Percentiles rank a stretch among this genome's conserved stretches.
These are phyloP conservation scores for Fusarium piperis DNA, from an alignment of 2,329 filamentous ascomycete genomes.

Conservation along the genomic window DNA sequence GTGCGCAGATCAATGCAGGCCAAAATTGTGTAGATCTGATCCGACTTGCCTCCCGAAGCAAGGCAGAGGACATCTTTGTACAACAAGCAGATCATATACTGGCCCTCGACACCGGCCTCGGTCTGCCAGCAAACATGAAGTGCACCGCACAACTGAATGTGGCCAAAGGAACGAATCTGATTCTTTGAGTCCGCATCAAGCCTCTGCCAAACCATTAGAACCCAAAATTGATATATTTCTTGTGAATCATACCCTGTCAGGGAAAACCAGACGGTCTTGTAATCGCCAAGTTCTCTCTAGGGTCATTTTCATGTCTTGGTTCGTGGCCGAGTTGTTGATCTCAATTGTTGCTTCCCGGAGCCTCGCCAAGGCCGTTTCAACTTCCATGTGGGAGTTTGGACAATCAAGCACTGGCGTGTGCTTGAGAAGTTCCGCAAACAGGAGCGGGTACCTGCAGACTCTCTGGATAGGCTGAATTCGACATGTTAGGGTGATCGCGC, in stretches of 20 bases:
- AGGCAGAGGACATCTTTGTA: constrained; percentile 84
- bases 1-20: constrained; percentile 77
- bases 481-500: not conserved
- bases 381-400: constrained; percentile 81
- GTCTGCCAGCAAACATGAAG: constrained; percentile 86
- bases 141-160: constrained; percentile 82
- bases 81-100: constrained; percentile 87
- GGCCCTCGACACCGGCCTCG: constrained; percentile 72
- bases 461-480: constrained; percentile 82
- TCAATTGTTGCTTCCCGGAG: constrained; percentile 79
- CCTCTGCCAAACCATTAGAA: constrained; percentile 48
- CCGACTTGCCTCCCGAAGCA: constrained; percentile 71
- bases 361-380: constrained; percentile 76
- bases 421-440: constrained; percentile 85
- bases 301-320: constrained; percentile 72
- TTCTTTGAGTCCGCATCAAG: constrained; percentile 65
- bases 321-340: constrained; percentile 87
- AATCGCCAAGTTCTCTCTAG: constrained; percentile 87
- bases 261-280: constrained; percentile 82
- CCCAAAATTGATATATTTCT: not conserved
- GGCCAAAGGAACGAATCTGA: constrained; percentile 82
- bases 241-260: constrained; percentile 67
- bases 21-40: constrained; percentile 76
- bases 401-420: constrained; percentile 87
- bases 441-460: constrained; percentile 87